Evolutionary conservation across 2,329 filamentous ascomycete species (phyloP).

Genomic region (Microthyrium microscopicum): DNA sequence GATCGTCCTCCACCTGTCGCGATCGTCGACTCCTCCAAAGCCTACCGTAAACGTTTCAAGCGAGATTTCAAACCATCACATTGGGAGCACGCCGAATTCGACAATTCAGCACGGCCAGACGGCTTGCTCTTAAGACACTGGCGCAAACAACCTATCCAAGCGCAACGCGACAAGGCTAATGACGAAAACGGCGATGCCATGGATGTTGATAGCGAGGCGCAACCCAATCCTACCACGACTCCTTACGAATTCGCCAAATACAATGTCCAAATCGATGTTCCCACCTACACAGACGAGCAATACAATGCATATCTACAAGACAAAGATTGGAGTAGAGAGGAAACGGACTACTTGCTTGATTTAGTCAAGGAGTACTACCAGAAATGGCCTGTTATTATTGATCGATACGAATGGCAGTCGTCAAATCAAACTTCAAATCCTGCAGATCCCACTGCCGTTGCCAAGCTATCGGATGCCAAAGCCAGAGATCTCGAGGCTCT

Average conservation of each 20-base stretch:
- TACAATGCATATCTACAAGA: slow-evolving; percentile 61
- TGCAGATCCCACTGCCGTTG: slow-evolving; percentile 8
- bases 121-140: slow-evolving; percentile 62
- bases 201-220: slow-evolving; percentile 3
- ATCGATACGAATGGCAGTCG: slow-evolving; percentile 63
- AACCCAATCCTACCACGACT: slow-evolving; percentile 11
- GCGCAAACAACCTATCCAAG: slow-evolving; percentile 36
- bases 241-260: slow-evolving; percentile 60
- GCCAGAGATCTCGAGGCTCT: slow-evolving; percentile 70
- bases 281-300: slow-evolving; percentile 72
- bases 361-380: slow-evolving; percentile 65
- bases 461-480: slow-evolving; percentile 18
- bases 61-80: slow-evolving; percentile 5
- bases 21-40: slow-evolving; percentile 8
- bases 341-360: slow-evolving; percentile 80
- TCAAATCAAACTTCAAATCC: slow-evolving; percentile 2
- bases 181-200: slow-evolving; percentile 17
- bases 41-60: slow-evolving; percentile 8
- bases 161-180: slow-evolving; percentile 13
- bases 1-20: slow-evolving; percentile 9
- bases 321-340: slow-evolving; percentile 73
- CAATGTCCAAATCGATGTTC: slow-evolving; percentile 64
- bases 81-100: slow-evolving; percentile 47
- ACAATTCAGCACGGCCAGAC: slow-evolving; percentile 61
- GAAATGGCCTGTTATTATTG: slow-evolving; percentile 81